Conservation (phyloP, 495 filamentous ascomycete genomes). For the Daldinia vernicosa region DNA sequence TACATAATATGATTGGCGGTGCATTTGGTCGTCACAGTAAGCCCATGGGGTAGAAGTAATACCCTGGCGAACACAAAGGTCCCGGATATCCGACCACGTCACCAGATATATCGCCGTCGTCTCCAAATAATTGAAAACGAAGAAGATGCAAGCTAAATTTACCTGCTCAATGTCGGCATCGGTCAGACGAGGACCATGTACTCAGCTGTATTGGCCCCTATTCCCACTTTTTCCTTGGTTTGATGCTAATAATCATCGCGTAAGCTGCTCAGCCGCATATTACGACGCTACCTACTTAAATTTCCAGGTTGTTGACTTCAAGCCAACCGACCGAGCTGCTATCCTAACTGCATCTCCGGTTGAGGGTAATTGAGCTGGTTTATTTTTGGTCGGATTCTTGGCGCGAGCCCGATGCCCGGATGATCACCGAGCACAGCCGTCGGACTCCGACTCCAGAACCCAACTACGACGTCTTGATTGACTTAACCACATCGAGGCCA, state of each 20-base stretch:
- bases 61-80: slow-evolving; percentile 21
- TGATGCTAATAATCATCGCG: slow-evolving; percentile 25
- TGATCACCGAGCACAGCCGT: slow-evolving; percentile 5
- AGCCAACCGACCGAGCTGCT: slow-evolving; percentile 23
- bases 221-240: not conserved
- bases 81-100: slow-evolving; percentile 39
- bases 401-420: slow-evolving; percentile 20
- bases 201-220: not conserved
- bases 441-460: slow-evolving; percentile 10
- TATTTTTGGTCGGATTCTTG: slow-evolving; percentile 22
- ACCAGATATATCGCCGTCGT: slow-evolving; percentile 38
- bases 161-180: slow-evolving; percentile 25
- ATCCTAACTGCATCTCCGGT: slow-evolving; percentile 4
- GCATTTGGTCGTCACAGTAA: slow-evolving; percentile 34
- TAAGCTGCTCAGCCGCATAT: slow-evolving; percentile 43
- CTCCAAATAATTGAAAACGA: slow-evolving; percentile 10
- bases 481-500: slow-evolving; percentile 4
- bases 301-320: slow-evolving; percentile 31
- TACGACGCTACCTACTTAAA: slow-evolving; percentile 26
- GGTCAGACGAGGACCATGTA: not conserved
- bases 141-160: slow-evolving; percentile 11
- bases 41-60: slow-evolving; percentile 31
- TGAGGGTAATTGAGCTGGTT: slow-evolving; percentile 22
- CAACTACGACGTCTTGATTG: not conserved
- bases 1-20: slow-evolving; percentile 34